phyloP scores from a whole-genome alignment of 2,329 filamentous ascomycete species.

The Cercospora berteroae region DNA sequence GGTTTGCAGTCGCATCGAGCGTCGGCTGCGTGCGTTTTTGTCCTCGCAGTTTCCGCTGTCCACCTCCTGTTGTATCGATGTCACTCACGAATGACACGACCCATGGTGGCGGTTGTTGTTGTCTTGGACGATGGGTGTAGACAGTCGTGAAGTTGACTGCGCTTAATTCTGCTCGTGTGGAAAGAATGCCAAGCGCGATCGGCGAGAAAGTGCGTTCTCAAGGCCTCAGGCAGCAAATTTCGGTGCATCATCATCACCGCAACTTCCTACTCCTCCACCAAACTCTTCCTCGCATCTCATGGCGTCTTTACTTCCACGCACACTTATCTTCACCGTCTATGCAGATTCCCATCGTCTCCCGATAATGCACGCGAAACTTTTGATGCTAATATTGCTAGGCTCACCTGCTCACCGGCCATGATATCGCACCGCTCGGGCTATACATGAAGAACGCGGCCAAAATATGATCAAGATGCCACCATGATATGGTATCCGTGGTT shows the following conservation, averaged over 20 bases:
- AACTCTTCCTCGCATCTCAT: background rate
- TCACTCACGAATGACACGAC: slow-evolving; percentile 21
- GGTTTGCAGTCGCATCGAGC: slow-evolving; percentile 3
- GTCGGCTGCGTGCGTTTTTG: slow-evolving; percentile 1
- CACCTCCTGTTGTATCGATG: slow-evolving; percentile 7
- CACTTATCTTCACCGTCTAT: background rate
- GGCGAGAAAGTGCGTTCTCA: background rate
- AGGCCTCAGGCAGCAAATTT: slow-evolving; percentile 4
- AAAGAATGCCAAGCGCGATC: slow-evolving; percentile 1
- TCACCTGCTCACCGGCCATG: background rate
- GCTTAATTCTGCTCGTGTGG: slow-evolving; percentile 9
- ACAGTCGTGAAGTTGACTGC: slow-evolving; percentile 3
- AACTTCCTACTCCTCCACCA: slow-evolving; percentile 9
- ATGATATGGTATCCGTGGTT: background rate
- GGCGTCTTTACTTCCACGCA: background rate
- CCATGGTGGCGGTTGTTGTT: slow-evolving; percentile 15
- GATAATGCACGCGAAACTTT: slow-evolving; percentile 1
- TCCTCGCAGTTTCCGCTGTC: slow-evolving; percentile 4
- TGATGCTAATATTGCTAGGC: background rate
- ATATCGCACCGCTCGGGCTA: background rate
- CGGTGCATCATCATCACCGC: background rate
- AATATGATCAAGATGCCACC: background rate
- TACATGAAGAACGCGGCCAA: background rate
- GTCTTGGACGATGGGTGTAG: slow-evolving; percentile 18
- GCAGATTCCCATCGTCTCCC: background rate